Conservation (phyloP, 805 yeast species). For the Clavispora vitiphila region DNA sequence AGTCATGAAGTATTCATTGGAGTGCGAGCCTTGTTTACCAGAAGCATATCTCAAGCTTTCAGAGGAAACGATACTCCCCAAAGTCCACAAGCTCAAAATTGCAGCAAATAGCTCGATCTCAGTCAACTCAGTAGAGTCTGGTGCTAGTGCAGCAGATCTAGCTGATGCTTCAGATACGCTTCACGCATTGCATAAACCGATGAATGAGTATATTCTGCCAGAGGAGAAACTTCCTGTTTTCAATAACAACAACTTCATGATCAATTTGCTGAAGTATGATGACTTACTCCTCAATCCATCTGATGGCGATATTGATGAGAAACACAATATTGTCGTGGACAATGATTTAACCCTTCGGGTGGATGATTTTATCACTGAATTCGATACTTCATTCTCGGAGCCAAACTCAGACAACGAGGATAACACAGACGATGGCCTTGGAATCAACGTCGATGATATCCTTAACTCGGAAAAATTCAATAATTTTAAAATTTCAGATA, state of each 20-base stretch:
- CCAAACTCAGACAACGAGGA: not conserved
- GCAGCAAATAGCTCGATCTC: not conserved
- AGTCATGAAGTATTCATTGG: slow-evolving; percentile 61
- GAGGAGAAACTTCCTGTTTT: slow-evolving; percentile 27
- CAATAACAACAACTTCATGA: slow-evolving; percentile 31
- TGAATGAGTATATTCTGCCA: slow-evolving; percentile 4
- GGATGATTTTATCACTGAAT: slow-evolving; percentile 27
- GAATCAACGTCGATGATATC: slow-evolving; percentile 40
- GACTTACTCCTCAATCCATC: slow-evolving; percentile 15
- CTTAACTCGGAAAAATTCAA: slow-evolving; percentile 36
- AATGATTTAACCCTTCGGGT: slow-evolving; percentile 30
- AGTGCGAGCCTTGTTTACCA: slow-evolving; percentile 55
- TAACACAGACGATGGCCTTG: slow-evolving; percentile 30
- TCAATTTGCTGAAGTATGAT: slow-evolving; percentile 32
- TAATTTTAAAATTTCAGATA: slow-evolving; percentile 18
- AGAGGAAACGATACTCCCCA: not conserved
- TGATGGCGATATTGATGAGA: slow-evolving; percentile 3
- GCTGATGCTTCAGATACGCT: not conserved
- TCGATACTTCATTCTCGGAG: slow-evolving; percentile 2
- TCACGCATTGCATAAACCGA: not conserved
- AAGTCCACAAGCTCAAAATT: not conserved
- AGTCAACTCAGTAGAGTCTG: not conserved
- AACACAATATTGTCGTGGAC: slow-evolving; percentile 25
- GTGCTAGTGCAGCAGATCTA: not conserved
- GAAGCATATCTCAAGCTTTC: slow-evolving; percentile 28